Evolutionary conservation across 495 filamentous ascomycete genomes (phyloP).

Genomic region (Neurospora tetrasperma): DNA sequence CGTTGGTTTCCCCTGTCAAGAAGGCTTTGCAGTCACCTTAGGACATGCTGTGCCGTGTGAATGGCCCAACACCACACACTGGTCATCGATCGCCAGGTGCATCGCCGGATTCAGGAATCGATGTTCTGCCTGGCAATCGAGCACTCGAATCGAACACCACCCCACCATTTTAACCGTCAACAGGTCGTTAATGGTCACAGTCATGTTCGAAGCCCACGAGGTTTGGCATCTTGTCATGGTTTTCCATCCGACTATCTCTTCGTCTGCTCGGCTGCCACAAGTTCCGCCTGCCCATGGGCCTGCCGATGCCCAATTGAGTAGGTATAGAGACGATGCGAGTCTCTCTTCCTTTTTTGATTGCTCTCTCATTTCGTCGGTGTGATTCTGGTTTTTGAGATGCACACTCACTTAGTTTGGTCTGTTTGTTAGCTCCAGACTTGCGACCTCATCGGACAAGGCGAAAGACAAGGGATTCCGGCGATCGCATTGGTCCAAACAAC

Average conservation of each 20-base stretch:
- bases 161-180: neutral
- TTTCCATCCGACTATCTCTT: neutral
- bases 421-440: neutral
- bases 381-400: neutral
- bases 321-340: neutral
- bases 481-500: neutral
- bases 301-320: neutral
- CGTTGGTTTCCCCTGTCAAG: neutral
- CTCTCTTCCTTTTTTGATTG: neutral
- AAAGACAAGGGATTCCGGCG: neutral
- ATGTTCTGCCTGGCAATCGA: neutral
- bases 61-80: neutral
- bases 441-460: neutral
- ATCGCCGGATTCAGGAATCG: neutral
- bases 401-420: neutral
- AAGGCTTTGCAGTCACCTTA: neutral
- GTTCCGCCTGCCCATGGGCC: neutral
- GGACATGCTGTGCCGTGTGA: neutral
- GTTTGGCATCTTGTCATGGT: neutral
- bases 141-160: neutral
- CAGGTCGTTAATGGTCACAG: neutral
- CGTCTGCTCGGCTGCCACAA: neutral
- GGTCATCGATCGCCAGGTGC: neutral
- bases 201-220: neutral
- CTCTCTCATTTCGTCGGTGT: neutral